A percentile compares a stretch with the other conserved stretches of the same genome.
These are phyloP conservation scores for Metarhizium album DNA, from an alignment of 2,329 filamentous ascomycete species.

Conservation along the genomic window DNA sequence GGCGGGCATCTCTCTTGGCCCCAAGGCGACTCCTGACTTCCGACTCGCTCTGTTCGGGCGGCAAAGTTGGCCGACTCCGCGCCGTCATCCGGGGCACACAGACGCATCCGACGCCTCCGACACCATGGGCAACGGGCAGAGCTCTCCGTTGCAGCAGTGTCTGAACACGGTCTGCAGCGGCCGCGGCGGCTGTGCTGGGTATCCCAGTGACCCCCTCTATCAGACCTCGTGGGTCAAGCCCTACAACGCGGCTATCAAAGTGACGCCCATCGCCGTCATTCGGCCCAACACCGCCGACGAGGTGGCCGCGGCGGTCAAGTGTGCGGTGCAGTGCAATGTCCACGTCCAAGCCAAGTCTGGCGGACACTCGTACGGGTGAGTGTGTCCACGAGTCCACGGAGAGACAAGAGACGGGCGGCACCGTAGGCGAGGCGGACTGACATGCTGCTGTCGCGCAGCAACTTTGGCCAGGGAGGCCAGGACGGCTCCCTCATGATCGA, in stretches of 20 bases:
- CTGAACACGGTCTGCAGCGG: slow-evolving; percentile 35
- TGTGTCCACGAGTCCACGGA: background rate
- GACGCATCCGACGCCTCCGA: background rate
- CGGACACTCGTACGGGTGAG: slow-evolving; percentile 53
- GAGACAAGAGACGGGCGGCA: background rate
- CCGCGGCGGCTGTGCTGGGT: slow-evolving; percentile 35
- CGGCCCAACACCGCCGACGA: slow-evolving; percentile 41
- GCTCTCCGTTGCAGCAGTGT: slow-evolving; percentile 31
- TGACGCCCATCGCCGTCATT: slow-evolving; percentile 45
- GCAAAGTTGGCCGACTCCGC: too few species aligned
- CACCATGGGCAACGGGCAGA: slow-evolving; percentile 33
- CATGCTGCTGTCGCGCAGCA: slow-evolving; percentile 14
- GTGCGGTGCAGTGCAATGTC: slow-evolving; percentile 36
- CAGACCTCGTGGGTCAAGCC: slow-evolving; percentile 38
- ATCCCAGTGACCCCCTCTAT: slow-evolving; percentile 32
- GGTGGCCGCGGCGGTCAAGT: slow-evolving; percentile 46
- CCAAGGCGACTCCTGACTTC: too few species aligned
- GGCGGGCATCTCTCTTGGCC: too few species aligned
- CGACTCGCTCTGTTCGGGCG: too few species aligned
- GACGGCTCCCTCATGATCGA: slow-evolving; percentile 44
- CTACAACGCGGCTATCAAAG: slow-evolving; percentile 40
- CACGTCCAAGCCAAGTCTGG: slow-evolving; percentile 53
- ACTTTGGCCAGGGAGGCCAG: slow-evolving; percentile 36
- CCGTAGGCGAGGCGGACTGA: background rate
- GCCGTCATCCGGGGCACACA: too few species aligned